Base-by-base conservation (phyloP, 2,329 filamentous ascomycete genomes). In the Aspergillus uvarum region DNA sequence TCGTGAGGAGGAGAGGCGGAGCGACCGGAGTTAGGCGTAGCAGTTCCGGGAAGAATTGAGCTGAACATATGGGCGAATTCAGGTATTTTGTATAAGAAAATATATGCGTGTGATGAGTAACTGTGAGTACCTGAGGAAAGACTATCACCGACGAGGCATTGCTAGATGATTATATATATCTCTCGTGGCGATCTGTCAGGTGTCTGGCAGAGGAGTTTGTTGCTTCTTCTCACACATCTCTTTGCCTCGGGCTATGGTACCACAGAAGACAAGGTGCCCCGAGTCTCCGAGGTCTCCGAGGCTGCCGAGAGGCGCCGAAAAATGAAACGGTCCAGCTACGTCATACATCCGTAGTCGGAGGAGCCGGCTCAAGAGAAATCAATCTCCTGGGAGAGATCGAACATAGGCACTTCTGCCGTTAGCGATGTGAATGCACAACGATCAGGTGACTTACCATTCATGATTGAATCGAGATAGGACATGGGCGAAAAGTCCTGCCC, bases 381-480 rank as follows among this genome's bases (percentile, higher is more conserved):
- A 24, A 31, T 52, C 2, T 65, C 65, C 11, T 69, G 62, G 1
- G 64, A 65, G 6, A 69, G 63, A 48, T 69, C 66, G 24, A 70
- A 68, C 6, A 70, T 31, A 14, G 68, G 68, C 14, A 68, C 67
- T 70, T 19, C 22, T 11, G 6, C 22, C 16, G n/a, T 64, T 38
- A 54, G 32, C 12, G 6, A 42, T 2, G 29, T 5, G 12, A 14
- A 14, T 1, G 0, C 14, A 22, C 2, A 7, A 10, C 16, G 35
- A 16, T 1, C 11, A 38, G 2, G n/a, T 4, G 8, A 1, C 64
- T 5, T 64, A 70, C 69, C 64, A 26, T 72, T 71, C 70, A 70
- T 72, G 0, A 72, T 70, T 2, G 69, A 70, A 24, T 72, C 70
- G 0, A 72, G 59, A n/a, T 70, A 71, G 0, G 65, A 65, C 8